Evolutionary conservation across 1,284 basidiomycete genomes (phyloP).

Genomic region (Marasmius oreades): DNA sequence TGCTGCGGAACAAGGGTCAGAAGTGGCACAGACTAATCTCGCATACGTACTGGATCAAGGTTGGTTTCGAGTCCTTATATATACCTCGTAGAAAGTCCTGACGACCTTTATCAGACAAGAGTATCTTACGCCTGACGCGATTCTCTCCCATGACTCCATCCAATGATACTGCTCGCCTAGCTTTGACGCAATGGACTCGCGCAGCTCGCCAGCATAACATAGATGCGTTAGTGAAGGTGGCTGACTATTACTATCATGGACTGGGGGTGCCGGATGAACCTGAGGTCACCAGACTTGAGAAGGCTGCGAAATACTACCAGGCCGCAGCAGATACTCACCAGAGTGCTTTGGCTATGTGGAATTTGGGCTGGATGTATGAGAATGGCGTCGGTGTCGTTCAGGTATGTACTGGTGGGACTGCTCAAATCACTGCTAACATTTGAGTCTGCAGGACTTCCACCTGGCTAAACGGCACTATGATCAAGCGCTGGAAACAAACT

Average conservation of each 20-base stretch:
- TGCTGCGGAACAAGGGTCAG: conserved; percentile 88
- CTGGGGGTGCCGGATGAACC: conserved; percentile 69
- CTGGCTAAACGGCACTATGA: conserved; percentile 98
- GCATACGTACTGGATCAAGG: conserved; percentile 92
- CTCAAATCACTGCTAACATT: neutral
- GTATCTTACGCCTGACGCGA: conserved; percentile 63
- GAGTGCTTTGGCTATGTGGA: conserved; percentile 97
- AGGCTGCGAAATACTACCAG: conserved; percentile 92
- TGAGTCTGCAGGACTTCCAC: conserved; percentile 84
- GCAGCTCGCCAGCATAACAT: conserved; percentile 93
- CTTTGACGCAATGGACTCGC: conserved; percentile 91
- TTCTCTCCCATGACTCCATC: conserved; percentile 68
- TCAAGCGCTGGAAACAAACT: conserved; percentile 80
- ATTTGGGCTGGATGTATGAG: conserved; percentile 99
- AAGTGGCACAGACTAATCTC: conserved; percentile 94
- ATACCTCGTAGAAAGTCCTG: neutral
- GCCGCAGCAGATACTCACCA: conserved; percentile 88
- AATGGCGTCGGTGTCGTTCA: conserved; percentile 89
- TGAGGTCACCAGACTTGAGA: conserved; percentile 65
- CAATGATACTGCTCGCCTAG: conserved; percentile 77
- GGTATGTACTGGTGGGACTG: conserved; percentile 35
- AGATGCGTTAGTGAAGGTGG: conserved; percentile 95
- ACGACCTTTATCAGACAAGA: conserved; percentile 53
- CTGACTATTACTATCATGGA: conserved; percentile 93
- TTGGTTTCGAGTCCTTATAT: conserved; percentile 31